Evolutionary conservation across 139 green algal species (phyloP).

Genomic region (Chlamydomonas applanata): DNA sequence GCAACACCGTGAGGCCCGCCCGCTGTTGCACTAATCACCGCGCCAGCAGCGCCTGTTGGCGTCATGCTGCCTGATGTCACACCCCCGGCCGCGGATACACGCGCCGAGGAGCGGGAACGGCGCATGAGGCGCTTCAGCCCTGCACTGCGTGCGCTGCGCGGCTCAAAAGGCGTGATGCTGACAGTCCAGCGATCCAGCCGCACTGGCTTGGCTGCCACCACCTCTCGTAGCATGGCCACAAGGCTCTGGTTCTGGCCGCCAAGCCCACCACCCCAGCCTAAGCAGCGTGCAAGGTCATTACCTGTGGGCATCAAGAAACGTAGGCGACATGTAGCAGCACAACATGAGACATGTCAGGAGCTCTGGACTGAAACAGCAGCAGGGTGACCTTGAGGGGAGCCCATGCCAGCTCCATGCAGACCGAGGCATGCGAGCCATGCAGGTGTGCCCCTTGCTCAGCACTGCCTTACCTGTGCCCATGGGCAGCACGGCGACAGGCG

Average conservation of each 20-base stretch:
- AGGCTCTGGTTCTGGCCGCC: conserved; percentile 19
- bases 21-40: not conserved
- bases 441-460: too few species aligned
- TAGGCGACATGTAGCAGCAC: too few species aligned
- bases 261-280: conserved; percentile 76
- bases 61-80: not conserved
- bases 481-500: conserved; percentile 75
- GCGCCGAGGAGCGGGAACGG: not conserved
- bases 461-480: conserved; percentile 71
- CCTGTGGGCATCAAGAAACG: too few species aligned
- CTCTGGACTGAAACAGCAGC: too few species aligned
- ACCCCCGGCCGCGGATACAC: not conserved
- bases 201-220: conserved; percentile 48
- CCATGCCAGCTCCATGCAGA: too few species aligned
- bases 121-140: conserved; percentile 8
- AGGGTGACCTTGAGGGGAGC: too few species aligned
- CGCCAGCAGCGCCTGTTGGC: not conserved
- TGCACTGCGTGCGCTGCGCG: not conserved
- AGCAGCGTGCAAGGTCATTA: conserved; percentile 84
- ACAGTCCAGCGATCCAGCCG: conserved; percentile 73
- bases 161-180: conserved; percentile 6
- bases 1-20: not conserved
- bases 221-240: conserved; percentile 50
- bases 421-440: too few species aligned
- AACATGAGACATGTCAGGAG: too few species aligned